Evolutionary conservation across 164 flowering plant species (phyloP).

Genomic region (Buxus sempervirens): DNA sequence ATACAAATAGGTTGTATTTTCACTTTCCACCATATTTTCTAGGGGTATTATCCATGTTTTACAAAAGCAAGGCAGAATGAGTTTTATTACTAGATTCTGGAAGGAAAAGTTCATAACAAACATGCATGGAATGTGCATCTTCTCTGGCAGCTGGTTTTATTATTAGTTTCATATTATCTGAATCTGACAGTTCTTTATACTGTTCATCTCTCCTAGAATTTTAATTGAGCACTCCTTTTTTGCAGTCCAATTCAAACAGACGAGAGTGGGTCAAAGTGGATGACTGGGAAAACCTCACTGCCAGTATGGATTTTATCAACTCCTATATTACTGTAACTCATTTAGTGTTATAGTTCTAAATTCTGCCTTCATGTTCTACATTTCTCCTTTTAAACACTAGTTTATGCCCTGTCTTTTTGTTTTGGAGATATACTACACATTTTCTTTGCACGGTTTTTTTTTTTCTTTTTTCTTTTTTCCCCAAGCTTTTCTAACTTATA

Average conservation of each 20-base stretch:
- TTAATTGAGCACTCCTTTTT: slow-evolving; percentile 8
- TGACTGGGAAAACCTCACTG: slow-evolving; percentile 61
- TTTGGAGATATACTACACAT: background rate
- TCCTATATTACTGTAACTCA: background rate
- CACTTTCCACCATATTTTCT: background rate
- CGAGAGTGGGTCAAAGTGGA: slow-evolving; percentile 69
- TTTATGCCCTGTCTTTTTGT: background rate
- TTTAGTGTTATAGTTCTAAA: background rate
- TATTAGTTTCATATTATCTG: background rate
- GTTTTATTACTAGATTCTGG: no score
- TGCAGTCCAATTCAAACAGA: slow-evolving; percentile 55
- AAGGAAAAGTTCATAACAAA: background rate
- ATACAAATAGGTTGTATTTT: background rate
- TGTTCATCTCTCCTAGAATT: background rate
- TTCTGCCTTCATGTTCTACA: background rate
- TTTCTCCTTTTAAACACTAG: background rate
- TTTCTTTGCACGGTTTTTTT: background rate
- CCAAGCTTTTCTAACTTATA: background rate
- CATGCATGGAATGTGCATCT: background rate
- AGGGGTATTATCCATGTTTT: background rate
- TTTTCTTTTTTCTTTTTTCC: no score
- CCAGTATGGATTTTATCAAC: slow-evolving; percentile 34
- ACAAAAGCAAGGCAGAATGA: background rate
- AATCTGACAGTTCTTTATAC: background rate
- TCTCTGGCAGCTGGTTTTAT: background rate